These are phyloP conservation scores for Phytophthora cryptogea DNA, from an alignment of 352 stramenopile species.

Conservation along the genomic window DNA sequence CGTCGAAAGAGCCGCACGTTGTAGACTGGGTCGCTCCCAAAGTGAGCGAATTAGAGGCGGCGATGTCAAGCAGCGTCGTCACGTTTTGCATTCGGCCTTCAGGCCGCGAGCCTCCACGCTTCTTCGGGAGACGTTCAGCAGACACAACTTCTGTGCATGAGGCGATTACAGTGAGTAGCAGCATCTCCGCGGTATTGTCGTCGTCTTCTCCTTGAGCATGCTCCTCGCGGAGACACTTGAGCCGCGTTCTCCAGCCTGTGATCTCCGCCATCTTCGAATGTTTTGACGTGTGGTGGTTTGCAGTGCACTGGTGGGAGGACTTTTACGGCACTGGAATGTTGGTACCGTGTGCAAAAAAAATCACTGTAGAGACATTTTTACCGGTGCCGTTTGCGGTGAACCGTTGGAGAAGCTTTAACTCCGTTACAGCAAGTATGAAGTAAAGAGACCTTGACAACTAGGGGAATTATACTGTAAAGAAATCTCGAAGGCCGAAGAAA, in stretches of 20 bases:
- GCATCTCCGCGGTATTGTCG: neutral
- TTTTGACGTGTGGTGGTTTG: neutral
- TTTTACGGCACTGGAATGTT: slow-evolving; percentile 2
- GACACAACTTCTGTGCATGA: neutral
- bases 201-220: slow-evolving; percentile 4
- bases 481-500: no score
- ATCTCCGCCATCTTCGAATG: neutral
- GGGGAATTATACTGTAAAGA: no score
- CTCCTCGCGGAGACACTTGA: slow-evolving; percentile 1
- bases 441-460: no score
- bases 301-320: neutral
- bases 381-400: neutral
- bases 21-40: neutral
- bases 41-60: neutral
- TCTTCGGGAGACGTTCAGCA: neutral
- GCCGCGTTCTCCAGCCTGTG: neutral
- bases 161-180: neutral
- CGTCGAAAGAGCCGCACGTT: neutral
- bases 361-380: neutral
- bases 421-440: no score
- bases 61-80: slow-evolving; percentile 1
- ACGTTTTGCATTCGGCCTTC: slow-evolving; percentile 3
- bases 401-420: neutral
- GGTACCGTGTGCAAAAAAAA: neutral
- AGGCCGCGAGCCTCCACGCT: slow-evolving; percentile 2